Evolutionary conservation across 768 basidiomycete genomes (phyloP).

Genomic region (Rhodotorula taiwanensis): DNA sequence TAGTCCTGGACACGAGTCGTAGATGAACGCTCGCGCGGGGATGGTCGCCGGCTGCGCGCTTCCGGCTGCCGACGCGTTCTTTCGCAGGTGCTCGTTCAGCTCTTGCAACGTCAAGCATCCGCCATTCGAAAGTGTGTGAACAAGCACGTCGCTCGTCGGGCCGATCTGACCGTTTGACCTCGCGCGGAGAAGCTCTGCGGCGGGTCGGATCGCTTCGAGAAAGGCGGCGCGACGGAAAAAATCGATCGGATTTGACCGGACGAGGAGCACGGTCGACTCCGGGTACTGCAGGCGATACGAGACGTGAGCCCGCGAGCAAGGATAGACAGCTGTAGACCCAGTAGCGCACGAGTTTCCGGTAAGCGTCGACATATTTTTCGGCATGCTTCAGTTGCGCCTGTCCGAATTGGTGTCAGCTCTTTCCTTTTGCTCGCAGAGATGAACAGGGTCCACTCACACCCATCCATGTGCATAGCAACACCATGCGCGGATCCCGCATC

Average conservation of each 20-base stretch:
- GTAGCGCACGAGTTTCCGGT: conserved; percentile 6
- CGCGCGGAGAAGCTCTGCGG: conserved; percentile 4
- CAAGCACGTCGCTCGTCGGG: conserved; percentile 4
- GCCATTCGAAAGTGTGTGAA: conserved; percentile 38
- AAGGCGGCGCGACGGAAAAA: conserved; percentile 8
- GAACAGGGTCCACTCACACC: not conserved
- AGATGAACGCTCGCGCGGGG: conserved; percentile 14
- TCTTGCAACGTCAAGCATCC: conserved; percentile 16
- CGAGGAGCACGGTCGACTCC: conserved; percentile 8
- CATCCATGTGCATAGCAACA: not conserved
- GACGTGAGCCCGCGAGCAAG: not conserved
- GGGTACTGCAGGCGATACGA: conserved; percentile 17
- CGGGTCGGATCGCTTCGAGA: not conserved
- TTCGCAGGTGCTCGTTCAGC: conserved; percentile 21
- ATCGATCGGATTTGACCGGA: conserved; percentile 18
- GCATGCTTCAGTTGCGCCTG: conserved; percentile 26
- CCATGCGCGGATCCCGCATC: not conserved
- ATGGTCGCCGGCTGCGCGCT: not conserved
- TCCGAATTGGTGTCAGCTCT: not conserved
- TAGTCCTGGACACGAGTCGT: conserved; percentile 39
- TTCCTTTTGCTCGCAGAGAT: not conserved
- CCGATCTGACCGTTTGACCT: not conserved
- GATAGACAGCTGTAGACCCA: not conserved
- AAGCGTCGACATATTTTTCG: conserved; percentile 17
- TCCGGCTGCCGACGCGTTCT: not conserved